Evolutionary conservation across 1,284 basidiomycete species (phyloP).

Genomic region (Sanghuangporus weigelae): DNA sequence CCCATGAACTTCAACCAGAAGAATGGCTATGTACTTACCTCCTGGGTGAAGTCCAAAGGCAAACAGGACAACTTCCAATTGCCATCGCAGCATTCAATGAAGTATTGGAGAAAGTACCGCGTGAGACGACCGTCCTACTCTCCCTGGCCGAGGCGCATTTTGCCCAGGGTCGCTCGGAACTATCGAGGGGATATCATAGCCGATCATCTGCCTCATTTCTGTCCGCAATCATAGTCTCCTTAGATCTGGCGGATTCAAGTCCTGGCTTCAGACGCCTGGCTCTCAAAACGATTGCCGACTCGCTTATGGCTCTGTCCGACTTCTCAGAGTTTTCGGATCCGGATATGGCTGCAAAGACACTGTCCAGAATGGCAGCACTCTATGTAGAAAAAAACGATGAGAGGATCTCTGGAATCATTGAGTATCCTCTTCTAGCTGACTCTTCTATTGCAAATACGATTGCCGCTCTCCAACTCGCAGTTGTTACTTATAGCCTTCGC

Average conservation of each 20-base stretch:
- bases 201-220: constrained; percentile 75
- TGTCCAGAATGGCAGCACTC: constrained; percentile 25
- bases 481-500: constrained; percentile 70
- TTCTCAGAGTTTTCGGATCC: constrained; percentile 38
- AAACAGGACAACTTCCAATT: constrained; percentile 71
- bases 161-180: constrained; percentile 64
- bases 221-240: constrained; percentile 49
- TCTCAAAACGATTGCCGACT: constrained; percentile 88
- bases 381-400: constrained; percentile 36
- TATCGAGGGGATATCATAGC: constrained; percentile 62
- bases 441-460: constrained; percentile 29
- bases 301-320: constrained; percentile 60
- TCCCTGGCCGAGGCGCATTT: constrained; percentile 75
- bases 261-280: constrained; percentile 64
- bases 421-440: constrained; percentile 27
- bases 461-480: constrained; percentile 50
- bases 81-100: constrained; percentile 67
- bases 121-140: constrained; percentile 67
- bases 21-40: constrained; percentile 87
- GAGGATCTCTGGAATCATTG: constrained; percentile 38
- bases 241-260: constrained; percentile 51
- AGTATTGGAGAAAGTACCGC: constrained; percentile 53
- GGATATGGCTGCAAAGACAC: constrained; percentile 30
- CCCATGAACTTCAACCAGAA: constrained; percentile 60
- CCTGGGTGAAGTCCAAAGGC: constrained; percentile 81